phyloP scores from a whole-genome alignment of 202 grass and related monocot species.

The Saccharum hybrid region DNA sequence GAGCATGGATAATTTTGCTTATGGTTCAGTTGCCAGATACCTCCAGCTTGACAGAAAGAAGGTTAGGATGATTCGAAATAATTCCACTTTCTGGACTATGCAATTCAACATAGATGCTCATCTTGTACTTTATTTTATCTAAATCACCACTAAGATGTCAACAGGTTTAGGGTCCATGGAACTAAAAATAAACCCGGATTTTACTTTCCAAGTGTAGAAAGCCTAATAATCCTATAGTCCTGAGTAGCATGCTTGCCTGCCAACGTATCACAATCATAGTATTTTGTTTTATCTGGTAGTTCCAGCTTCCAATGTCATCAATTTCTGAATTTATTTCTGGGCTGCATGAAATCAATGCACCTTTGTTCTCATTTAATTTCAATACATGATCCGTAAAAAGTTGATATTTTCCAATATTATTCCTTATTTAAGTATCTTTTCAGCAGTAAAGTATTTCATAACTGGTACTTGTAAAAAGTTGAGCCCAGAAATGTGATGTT shows the following conservation, averaged over 20 bases:
- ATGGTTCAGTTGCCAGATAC: constrained; percentile 85
- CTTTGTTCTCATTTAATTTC: constrained; percentile 11
- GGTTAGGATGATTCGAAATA: constrained; percentile 49
- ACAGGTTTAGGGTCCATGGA: not conserved
- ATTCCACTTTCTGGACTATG: constrained; percentile 19
- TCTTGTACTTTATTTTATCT: constrained; percentile 35
- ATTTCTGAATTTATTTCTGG: not conserved
- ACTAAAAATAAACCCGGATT: not conserved
- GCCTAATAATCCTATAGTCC: not conserved
- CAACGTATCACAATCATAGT: not conserved
- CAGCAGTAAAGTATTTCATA: not conserved
- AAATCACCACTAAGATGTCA: not conserved
- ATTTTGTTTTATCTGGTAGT: constrained; percentile 10
- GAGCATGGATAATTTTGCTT: constrained; percentile 74
- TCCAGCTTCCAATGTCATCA: not conserved
- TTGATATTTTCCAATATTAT: not conserved
- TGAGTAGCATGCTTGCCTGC: not conserved
- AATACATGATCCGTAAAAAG: not conserved
- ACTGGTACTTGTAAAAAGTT: not conserved
- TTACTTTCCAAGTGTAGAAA: not conserved
- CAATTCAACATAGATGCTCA: not conserved
- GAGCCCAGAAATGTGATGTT: not conserved
- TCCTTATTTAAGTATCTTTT: not conserved
- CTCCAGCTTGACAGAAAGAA: constrained; percentile 82
- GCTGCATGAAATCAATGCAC: not conserved